Evolutionary conservation across 2,329 filamentous ascomycete genomes (phyloP), one percentile per base, ranked within the genome.

Genomic region (Trichoderma harzianum): DNA sequence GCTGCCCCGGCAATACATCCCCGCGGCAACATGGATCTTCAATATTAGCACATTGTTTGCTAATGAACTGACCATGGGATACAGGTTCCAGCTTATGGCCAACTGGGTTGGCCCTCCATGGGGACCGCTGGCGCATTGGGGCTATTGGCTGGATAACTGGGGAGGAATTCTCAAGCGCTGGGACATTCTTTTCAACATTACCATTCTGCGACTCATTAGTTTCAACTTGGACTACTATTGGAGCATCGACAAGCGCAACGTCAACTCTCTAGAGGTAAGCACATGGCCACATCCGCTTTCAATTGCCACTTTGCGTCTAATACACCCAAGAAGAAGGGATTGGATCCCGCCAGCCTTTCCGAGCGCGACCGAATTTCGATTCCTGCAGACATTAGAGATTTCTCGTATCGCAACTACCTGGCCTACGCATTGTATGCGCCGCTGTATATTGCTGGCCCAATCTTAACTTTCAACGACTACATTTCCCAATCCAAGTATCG

Each of bases 121-220:
- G 21, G 82, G 84, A 8, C 72, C 80, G 2, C 78, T 90, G 51
- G 83, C 88, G 39, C 84, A 85, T 24, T 91, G 91, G 85, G 94
- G 90, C 8, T 84, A 85, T 57, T 92, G 89, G 84, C 84, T 98
- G 18, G 96, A 99, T 81, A 86, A 87, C 67, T 91, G 92, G 75
- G 90, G 93, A 8, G 96, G 96, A 0, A 84, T 99, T n/a, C 90
- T 97, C 79, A 86, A 91, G 0, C 89, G 95, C 72, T 99, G 96
- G 96, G 94, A 98, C 80, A 91, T 99, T n/a, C 87, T 98, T 6
- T 99, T 99, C 86, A 99, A 99, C 78, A 90, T 99, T 73, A 98
- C 95, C 3, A 91, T 98, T 30, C 84, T 99, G 70, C 91, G 96
- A 6, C 86, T 98, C 62, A 94, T 99, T 77, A 98, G 95, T 80